Evolutionary conservation across 2,329 filamentous ascomycete genomes (phyloP), one percentile per base, ranked within the genome.

Genomic region (Beauveria asiatica): DNA sequence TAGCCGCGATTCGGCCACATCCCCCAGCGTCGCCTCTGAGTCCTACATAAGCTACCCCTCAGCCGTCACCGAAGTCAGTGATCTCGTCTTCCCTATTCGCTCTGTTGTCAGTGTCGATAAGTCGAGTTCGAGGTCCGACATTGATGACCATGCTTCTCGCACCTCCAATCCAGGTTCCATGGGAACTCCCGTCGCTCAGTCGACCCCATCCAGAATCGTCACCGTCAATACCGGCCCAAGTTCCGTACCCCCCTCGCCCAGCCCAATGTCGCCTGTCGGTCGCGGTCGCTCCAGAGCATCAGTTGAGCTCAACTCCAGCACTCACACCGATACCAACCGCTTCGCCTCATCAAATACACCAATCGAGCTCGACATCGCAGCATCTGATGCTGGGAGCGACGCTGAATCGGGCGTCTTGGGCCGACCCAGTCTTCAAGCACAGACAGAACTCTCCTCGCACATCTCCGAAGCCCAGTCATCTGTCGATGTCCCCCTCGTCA

Each of bases 41-140:
- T 61, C 55, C 11, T 44, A 30, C 30, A 33, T 68, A 1, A 67
- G 69, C 6, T 63, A 70, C 44, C 68, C 63, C 23, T 74, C 71
- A 2, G 64, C 65, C 11, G 64, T 67, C 51, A 74, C 73, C n/a
- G 73, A 75, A 57, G 68, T 71, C 25, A 70, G 72, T 37, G 80
- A 92, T 67, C 82, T 88, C 59, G 87, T 93, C 5, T 93, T 89
- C 60, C 89, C 89, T n/a, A 88, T 93, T 37, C 83, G 88, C 53
- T 92, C 88, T n/a, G 86, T 90, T 48, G 78, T 93, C 25, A 89
- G 84, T 7, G 83, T 92, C 45, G 85, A 89, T 65, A 83, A 83
- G 7, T 59, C 62, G n/a, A 73, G 71, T 53, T 65, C 65, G 55
- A 71, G 73, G 75, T 78, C 68, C 63, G 67, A 72, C 5, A 68